phyloP scores from a whole-genome alignment of 768 basidiomycete genomes.

The Suillus spraguei region DNA sequence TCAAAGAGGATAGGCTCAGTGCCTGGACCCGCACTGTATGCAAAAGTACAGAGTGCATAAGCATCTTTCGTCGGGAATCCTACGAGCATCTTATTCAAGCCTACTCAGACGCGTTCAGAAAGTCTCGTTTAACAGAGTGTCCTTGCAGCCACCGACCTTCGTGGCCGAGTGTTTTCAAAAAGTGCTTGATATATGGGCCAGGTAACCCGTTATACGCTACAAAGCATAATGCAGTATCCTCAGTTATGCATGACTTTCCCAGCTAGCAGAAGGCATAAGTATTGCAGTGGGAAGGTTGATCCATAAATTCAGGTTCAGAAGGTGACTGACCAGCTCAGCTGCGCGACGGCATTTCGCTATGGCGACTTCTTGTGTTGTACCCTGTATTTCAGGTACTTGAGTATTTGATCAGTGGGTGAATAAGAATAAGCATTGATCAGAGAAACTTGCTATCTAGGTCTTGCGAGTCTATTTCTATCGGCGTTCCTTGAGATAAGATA shows the following conservation, averaged over 20 bases:
- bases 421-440: background rate
- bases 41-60: slow-evolving; percentile 94
- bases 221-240: slow-evolving; percentile 95
- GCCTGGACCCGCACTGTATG: slow-evolving; percentile 86
- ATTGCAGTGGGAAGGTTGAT: background rate
- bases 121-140: background rate
- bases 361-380: slow-evolving; percentile 89
- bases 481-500: slow-evolving; percentile 68
- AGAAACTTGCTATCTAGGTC: slow-evolving; percentile 72
- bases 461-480: slow-evolving; percentile 76
- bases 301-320: background rate
- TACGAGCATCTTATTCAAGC: slow-evolving; percentile 79
- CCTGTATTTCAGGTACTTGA: slow-evolving; percentile 92
- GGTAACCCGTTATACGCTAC: slow-evolving; percentile 89
- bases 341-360: slow-evolving; percentile 84
- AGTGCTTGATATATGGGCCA: slow-evolving; percentile 97
- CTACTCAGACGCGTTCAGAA: slow-evolving; percentile 34
- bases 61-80: slow-evolving; percentile 80
- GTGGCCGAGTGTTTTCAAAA: slow-evolving; percentile 81
- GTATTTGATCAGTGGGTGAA: background rate
- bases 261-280: slow-evolving; percentile 32
- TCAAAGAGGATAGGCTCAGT: slow-evolving; percentile 82
- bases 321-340: slow-evolving; percentile 66
- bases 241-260: slow-evolving; percentile 67
- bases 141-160: slow-evolving; percentile 52